Evolutionary conservation across 768 basidiomycete genomes (phyloP).

Genomic region (Tricholomella constricta): DNA sequence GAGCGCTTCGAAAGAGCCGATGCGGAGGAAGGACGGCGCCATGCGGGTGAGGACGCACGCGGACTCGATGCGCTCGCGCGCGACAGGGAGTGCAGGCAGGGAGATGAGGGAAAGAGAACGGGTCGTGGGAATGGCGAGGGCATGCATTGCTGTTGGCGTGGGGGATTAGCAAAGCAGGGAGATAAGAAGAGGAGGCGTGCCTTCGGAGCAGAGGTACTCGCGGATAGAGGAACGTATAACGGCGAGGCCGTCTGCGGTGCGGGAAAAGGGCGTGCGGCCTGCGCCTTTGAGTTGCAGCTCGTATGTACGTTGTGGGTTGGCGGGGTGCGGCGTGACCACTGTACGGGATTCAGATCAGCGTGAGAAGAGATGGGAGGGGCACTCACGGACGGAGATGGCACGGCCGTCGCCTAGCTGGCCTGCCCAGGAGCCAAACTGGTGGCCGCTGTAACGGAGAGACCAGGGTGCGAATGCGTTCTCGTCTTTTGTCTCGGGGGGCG

Average conservation of each 20-base stretch:
- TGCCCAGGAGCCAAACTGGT: conserved; percentile 89
- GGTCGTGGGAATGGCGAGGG: conserved; percentile 85
- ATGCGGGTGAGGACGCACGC: conserved; percentile 79
- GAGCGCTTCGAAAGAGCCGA: conserved; percentile 88
- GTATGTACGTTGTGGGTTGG: conserved; percentile 53
- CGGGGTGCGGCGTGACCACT: conserved; percentile 81
- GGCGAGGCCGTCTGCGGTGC: conserved; percentile 91
- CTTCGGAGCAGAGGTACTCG: conserved; percentile 93
- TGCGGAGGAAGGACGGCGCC: conserved; percentile 88
- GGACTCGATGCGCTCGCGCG: conserved; percentile 71
- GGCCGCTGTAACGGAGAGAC: conserved; percentile 89
- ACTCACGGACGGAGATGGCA: conserved; percentile 76
- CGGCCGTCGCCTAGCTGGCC: conserved; percentile 96
- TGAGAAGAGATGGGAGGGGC: background rate
- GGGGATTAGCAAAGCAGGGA: background rate
- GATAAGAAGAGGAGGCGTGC: conserved; percentile 34
- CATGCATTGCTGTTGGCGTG: conserved; percentile 46
- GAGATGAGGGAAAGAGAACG: conserved; percentile 81
- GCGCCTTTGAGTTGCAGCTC: conserved; percentile 96
- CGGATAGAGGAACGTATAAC: conserved; percentile 93
- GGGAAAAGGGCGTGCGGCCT: conserved; percentile 92
- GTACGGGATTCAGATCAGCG: conserved; percentile 4
- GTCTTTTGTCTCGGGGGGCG: conserved; percentile 19
- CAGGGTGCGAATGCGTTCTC: conserved; percentile 65
- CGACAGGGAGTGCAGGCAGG: conserved; percentile 71